Evolutionary conservation across 148 eudicot species (phyloP), one percentile per base, ranked within the genome.

Genomic region (Nyssa sinensis): DNA sequence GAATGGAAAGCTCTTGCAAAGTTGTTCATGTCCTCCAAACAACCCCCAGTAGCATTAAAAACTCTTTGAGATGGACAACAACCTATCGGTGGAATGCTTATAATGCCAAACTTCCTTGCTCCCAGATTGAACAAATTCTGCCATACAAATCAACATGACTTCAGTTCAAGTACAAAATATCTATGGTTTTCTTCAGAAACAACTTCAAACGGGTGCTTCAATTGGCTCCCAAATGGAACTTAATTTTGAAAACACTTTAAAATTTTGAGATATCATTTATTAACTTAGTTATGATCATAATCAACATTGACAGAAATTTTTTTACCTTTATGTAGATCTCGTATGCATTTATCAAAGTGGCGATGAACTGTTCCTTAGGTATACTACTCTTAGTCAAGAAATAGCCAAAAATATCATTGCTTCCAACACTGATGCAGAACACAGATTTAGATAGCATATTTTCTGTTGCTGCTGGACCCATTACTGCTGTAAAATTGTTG

Each of bases 51-150:
- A 13, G 71, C 60, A 31, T 66, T 77, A 1, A 74, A 32, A 3
- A 77, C 6, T 28, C 85, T 76, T 28, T 74, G 65, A 16, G 85
- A 44, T 23, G 88, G 88, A 58, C 81, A 77, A 57, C 88, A 85
- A 0, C 88, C 85, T 4, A 84, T 7, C 32, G 85, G 81, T 57
- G 88, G 70, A 33, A 82, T 60, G 32, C 83, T 78, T 49, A 82
- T 77, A 39, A 84, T 82, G 7, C 79, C 83, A 64, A 85, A 81
- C 64, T 85, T 85, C n/a, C 85, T 66, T 34, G 88, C 88, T 55
- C 88, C 88, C 1, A 79, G 70, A 19, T 34, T 28, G 77, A 82
- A 85, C 66, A 85, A 35, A 72, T 44, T 35, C 88, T 85, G 69
- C 27, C 74, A 73, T n/a, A 61, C n/a, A n/a, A n/a, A n/a, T n/a